Conservation (phyloP, 306 rosid species). For the Acmispon strigosus region DNA sequence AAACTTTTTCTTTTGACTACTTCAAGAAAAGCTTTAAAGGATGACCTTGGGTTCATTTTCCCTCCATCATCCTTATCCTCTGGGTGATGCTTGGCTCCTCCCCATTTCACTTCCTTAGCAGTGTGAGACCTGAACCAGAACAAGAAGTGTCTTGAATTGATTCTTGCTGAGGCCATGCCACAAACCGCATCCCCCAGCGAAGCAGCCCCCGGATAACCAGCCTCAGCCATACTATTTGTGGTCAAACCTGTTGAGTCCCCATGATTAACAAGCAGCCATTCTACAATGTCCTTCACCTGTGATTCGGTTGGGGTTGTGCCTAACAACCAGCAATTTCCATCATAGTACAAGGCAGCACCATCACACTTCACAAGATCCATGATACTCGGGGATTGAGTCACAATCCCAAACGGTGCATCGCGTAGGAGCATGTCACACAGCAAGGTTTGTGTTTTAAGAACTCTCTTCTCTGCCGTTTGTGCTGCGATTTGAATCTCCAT, state of each 20-base stretch:
- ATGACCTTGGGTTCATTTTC: slow-evolving; percentile 73
- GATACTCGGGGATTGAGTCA: slow-evolving; percentile 69
- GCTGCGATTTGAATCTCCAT: slow-evolving; percentile 72
- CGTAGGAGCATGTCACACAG: slow-evolving; percentile 86
- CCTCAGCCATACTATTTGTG: slow-evolving; percentile 70
- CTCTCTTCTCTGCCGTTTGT: slow-evolving; percentile 58
- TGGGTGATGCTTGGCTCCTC: slow-evolving; percentile 86
- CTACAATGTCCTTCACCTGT: slow-evolving; percentile 62
- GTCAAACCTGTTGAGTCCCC: slow-evolving; percentile 74
- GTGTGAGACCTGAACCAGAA: slow-evolving; percentile 84
- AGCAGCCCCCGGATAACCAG: slow-evolving; percentile 76
- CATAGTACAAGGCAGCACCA: slow-evolving; percentile 72
- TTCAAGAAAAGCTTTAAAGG: slow-evolving; percentile 74
- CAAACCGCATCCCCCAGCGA: slow-evolving; percentile 64
- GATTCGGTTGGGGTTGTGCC: slow-evolving; percentile 82
- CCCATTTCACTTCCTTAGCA: slow-evolving; percentile 73
- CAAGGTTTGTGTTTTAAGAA: slow-evolving; percentile 62
- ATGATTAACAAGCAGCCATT: slow-evolving; percentile 56
- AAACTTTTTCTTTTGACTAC: slow-evolving; percentile 61
- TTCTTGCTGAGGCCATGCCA: slow-evolving; percentile 69
- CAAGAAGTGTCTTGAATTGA: slow-evolving; percentile 54
- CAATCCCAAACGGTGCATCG: slow-evolving; percentile 58
- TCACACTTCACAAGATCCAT: slow-evolving; percentile 80
- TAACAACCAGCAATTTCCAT: slow-evolving; percentile 52
- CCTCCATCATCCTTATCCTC: slow-evolving; percentile 58